These are phyloP conservation scores for Hyphopichia pseudoburtonii DNA, from an alignment of 1,139 yeast genomes.

Conservation along the genomic window DNA sequence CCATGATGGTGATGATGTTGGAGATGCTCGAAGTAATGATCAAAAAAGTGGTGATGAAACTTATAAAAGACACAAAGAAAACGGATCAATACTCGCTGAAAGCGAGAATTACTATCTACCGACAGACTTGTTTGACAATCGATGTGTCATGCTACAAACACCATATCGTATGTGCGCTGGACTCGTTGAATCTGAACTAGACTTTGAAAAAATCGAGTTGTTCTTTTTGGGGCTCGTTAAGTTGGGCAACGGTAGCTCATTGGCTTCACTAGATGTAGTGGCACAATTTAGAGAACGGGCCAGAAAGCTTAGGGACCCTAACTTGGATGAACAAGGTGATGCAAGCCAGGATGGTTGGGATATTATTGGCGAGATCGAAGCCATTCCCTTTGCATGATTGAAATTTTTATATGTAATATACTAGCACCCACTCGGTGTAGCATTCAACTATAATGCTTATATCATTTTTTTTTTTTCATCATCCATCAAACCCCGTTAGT, in stretches of 20 bases:
- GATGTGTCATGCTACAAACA: slow-evolving; percentile 42
- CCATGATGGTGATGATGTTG: too few species aligned
- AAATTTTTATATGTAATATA: too few species aligned
- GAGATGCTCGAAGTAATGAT: too few species aligned
- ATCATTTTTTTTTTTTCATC: slow-evolving; percentile 1
- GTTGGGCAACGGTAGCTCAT: slow-evolving; percentile 41
- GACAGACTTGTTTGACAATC: slow-evolving; percentile 27
- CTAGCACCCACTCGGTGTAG: too few species aligned
- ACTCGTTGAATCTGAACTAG: slow-evolving; percentile 23
- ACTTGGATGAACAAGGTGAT: not conserved
- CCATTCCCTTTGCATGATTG: slow-evolving; percentile 32
- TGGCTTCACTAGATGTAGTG: slow-evolving; percentile 24
- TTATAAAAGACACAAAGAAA: not conserved
- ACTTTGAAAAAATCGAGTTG: slow-evolving; percentile 34
- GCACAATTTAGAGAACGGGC: slow-evolving; percentile 12
- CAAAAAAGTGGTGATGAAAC: too few species aligned
- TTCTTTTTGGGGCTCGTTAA: slow-evolving; percentile 35
- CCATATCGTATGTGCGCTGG: slow-evolving; percentile 26
- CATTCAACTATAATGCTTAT: too few species aligned
- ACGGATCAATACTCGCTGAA: slow-evolving; percentile 22
- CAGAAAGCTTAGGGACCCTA: not conserved
- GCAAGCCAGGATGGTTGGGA: slow-evolving; percentile 14
- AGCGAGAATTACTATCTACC: slow-evolving; percentile 31
- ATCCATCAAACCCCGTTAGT: too few species aligned
- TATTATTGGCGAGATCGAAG: slow-evolving; percentile 5